phyloP scores from a whole-genome alignment of 1,284 basidiomycete genomes.

The Rhodotorula sp. region DNA sequence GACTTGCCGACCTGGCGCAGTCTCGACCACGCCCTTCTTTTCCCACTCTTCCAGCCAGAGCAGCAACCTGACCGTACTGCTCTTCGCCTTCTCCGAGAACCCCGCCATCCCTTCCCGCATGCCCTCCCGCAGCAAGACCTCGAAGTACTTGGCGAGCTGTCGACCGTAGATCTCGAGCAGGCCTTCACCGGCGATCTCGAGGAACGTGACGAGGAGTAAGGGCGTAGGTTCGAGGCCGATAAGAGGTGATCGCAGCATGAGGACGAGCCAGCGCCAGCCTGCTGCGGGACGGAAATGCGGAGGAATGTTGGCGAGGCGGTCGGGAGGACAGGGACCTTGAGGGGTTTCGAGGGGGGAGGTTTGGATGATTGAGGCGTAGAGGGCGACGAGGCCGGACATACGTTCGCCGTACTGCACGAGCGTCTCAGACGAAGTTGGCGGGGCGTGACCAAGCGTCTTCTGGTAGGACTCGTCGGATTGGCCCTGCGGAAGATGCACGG shows the following conservation, averaged over 20 bases:
- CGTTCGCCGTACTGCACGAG: slow-evolving; percentile 67
- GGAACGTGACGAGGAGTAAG: slow-evolving; percentile 57
- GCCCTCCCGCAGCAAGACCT: slow-evolving; percentile 31
- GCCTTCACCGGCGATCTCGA: slow-evolving; percentile 69
- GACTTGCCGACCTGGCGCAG: slow-evolving; percentile 19
- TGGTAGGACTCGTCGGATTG: slow-evolving; percentile 58
- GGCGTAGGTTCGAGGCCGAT: slow-evolving; percentile 46
- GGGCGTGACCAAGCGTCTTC: slow-evolving; percentile 68
- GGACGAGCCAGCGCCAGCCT: slow-evolving; percentile 65
- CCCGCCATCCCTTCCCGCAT: slow-evolving; percentile 35
- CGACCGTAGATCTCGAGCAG: slow-evolving; percentile 66
- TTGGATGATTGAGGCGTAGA: slow-evolving; percentile 80
- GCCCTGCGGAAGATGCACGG: slow-evolving; percentile 51
- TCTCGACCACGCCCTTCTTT: slow-evolving; percentile 34
- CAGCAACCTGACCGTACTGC: slow-evolving; percentile 42
- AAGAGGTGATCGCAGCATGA: slow-evolving; percentile 45
- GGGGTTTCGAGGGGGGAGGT: slow-evolving; percentile 48
- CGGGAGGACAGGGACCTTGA: slow-evolving; percentile 44
- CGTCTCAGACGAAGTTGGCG: slow-evolving; percentile 55
- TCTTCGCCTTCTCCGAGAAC: slow-evolving; percentile 34
- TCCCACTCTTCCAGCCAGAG: slow-evolving; percentile 49
- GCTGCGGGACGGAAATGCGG: slow-evolving; percentile 61
- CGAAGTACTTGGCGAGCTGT: slow-evolving; percentile 70
- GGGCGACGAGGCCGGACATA: slow-evolving; percentile 77
- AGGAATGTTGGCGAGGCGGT: slow-evolving; percentile 55